Conservation (phyloP, 352 stramenopile species). For the Pythium brachiatum region DNA sequence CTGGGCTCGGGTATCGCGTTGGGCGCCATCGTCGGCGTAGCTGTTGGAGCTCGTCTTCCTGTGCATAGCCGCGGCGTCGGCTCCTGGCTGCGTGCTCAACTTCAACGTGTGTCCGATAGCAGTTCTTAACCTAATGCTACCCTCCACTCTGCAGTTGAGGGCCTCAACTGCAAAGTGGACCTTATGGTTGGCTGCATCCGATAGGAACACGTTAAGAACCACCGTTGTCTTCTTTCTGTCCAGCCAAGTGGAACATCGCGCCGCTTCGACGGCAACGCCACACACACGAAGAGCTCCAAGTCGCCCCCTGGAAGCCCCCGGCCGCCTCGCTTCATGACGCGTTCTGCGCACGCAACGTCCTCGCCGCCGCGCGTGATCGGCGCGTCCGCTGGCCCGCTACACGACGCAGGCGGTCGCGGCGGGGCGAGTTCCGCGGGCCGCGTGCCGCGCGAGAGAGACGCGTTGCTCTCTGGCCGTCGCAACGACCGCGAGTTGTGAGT, state of each 20-base stretch:
- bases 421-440: background rate
- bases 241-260: conserved; percentile 8
- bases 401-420: background rate
- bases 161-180: too few relatives aligned
- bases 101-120: conserved; percentile 17
- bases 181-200: background rate
- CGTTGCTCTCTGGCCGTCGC: conserved; percentile 8
- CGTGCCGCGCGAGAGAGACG: conserved; percentile 17
- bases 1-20: conserved; percentile 19
- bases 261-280: conserved; percentile 4
- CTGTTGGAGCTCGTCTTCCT: conserved; percentile 5
- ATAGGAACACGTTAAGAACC: conserved; percentile 22
- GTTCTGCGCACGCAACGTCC: conserved; percentile 18
- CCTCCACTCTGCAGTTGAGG: too few relatives aligned
- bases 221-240: conserved; percentile 2
- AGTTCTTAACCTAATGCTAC: background rate
- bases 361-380: conserved; percentile 25
- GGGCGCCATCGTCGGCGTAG: conserved; percentile 2
- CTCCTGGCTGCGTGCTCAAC: conserved; percentile 5
- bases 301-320: too few relatives aligned
- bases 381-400: background rate
- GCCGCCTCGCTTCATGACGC: too few relatives aligned
- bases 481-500: conserved; percentile 23
- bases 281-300: background rate
- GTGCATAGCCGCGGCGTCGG: conserved; percentile 1